Base-by-base conservation (phyloP, 306 rosid genomes). In the Pterocarpus santalinus region DNA sequence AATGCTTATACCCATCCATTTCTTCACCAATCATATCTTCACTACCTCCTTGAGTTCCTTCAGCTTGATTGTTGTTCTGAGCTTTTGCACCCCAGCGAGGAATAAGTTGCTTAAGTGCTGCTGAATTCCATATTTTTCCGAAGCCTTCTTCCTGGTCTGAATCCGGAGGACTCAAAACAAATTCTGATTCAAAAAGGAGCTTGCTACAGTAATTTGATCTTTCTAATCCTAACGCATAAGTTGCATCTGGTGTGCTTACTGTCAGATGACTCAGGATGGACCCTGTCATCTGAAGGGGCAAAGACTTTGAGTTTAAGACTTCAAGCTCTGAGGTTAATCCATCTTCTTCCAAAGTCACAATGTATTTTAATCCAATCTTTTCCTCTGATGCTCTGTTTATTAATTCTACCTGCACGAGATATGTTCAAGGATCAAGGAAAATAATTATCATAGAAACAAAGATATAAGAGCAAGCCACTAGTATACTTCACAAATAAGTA, bases 221-320 rank as follows among this genome's bases (percentile, higher is more conserved):
- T 84, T 90, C 95, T 69, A 93, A 68, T 68, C 97, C 99, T 41
- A 95, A 22, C 49, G 97, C 97, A 67, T 73, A 93, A 35, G 97
- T 93, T 68, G 99, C 97, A 65, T 91, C 97, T 8, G 99, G 94
- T 43, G 97, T 74, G 86, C 97, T 92, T 72, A 91, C 91, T 61
- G 95, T 92, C 80, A 95, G 74, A 88, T 95, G 97, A 77, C 83
- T 92, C 41, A 95, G 80, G 39, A 92, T 69, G 62, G 83, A 84
- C 16, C 97, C 98, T 56, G 75, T 87, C 80, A 92, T 83, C 36
- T 73, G 89, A 62, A 92, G 84, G 44, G 94, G 76, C 8, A 87
- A 61, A 72, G 91, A 47, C 3, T 80, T 83, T 12, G 84, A 86
- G 80, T 95, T 95, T 34, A 86, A 79, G 70, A 92, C 83, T 77